Evolutionary conservation across 805 yeast genomes (phyloP), one percentile per base, ranked within the genome.

Genomic region (Saccharomycopsis sp.): DNA sequence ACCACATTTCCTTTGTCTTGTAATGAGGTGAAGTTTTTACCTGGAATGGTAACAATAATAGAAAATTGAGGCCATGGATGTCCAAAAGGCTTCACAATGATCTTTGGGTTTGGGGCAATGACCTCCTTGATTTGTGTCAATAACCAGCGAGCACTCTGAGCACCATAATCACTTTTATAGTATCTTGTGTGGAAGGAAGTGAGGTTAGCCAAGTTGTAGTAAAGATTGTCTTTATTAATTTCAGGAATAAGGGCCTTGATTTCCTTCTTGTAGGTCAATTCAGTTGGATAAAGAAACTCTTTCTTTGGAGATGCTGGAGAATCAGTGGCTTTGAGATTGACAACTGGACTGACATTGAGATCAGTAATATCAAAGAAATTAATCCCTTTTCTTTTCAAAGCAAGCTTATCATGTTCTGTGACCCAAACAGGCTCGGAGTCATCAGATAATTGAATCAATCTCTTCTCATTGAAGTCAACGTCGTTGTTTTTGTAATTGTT

Each of bases 61-160:
- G 94, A 86, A 66, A 81, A 86, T 72, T 92, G 97, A 63, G 75
- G 77, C 96, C 97, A 92, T 2, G 75, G 66, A 34, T 78, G 73
- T 59, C 56, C 56, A 49, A 88, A 74, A 58, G 79, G 78, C 41
- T 69, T 64, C 23, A 85, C 77, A 0, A 72, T 70, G 47, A 82
- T 70, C 24, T 72, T 65, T 56, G 71, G 63, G 14, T 70, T 65
- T 2, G 73, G 66, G 56, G 23, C 62, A 15, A 61, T 63, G 35
- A 76, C 58, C 12, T 65, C 69, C 35, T 55, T 38, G 41, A 89
- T 73, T 56, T 77, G 75, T 15, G 75, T 76, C 61, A 74, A 73
- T 56, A 91, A 74, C 94, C 96, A 89, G 54, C 76, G 66, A 9
- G 96, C 84, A 64, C 89, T 80, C 62, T 86, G 82, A 12, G 75